Percentiles rank a stretch among this genome's conserved stretches.
Evolutionary conservation across 2,329 filamentous ascomycete genomes (phyloP).

Genomic region (Pyricularia pennisetigena): DNA sequence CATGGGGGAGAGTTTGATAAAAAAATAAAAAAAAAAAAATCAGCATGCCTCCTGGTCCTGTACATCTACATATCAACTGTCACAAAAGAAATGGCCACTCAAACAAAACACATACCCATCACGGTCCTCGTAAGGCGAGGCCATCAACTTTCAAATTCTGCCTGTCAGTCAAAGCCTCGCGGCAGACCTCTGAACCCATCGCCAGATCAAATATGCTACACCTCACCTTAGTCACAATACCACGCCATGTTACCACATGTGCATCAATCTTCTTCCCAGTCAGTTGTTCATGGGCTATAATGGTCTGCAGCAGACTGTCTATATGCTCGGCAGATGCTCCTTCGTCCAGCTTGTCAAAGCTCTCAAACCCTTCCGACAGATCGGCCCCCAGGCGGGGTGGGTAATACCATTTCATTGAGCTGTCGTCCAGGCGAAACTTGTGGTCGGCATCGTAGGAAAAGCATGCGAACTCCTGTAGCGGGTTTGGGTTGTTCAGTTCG

Average conservation of each 20-base stretch:
- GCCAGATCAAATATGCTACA: not conserved
- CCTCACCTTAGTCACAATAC: slow-evolving; percentile 92
- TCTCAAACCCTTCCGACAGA: slow-evolving; percentile 71
- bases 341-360: slow-evolving; percentile 76
- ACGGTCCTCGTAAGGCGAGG: slow-evolving; percentile 68
- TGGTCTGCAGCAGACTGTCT: slow-evolving; percentile 68
- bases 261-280: slow-evolving; percentile 59
- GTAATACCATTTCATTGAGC: slow-evolving; percentile 82
- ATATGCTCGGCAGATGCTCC: slow-evolving; percentile 70
- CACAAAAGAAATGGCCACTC: no score
- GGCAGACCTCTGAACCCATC: not conserved
- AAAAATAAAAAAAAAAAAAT: not conserved
- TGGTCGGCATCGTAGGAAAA: slow-evolving; percentile 91
- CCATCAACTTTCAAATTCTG: slow-evolving; percentile 60
- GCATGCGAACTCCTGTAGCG: slow-evolving; percentile 67
- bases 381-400: slow-evolving; percentile 62
- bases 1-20: not conserved
- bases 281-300: slow-evolving; percentile 63
- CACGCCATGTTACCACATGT: slow-evolving; percentile 84
- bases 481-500: not conserved
- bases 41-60: not conserved
- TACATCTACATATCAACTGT: no score
- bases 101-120: slow-evolving; percentile 50
- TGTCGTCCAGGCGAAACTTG: slow-evolving; percentile 63
- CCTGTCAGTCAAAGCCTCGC: not conserved